Base-by-base conservation (phyloP, 2,329 filamentous ascomycete genomes). In the Beauveria sp. region DNA sequence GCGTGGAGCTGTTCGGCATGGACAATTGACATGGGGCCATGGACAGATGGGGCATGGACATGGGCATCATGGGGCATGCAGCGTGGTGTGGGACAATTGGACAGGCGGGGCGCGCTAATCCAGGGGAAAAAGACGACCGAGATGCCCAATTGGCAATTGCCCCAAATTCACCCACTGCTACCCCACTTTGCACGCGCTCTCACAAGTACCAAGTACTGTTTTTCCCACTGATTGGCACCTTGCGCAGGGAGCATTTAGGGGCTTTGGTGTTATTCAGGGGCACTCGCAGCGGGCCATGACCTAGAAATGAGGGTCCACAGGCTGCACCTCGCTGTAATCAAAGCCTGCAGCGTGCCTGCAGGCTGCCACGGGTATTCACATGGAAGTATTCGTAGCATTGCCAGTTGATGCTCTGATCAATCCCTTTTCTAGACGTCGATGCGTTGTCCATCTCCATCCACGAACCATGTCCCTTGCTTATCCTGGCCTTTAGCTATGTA, bases 51-150 rank as follows among this genome's bases (percentile, higher is more conserved):
- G 34, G 43, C 43, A 26, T 55, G 40, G 20, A 41, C 24, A 22
- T 41, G 24, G 37, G 18, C n/a, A 20, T 24, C 9, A 22, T 4
- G 7, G 12, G 34, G 12, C 34, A 37, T 37, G 12, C 34, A 37
- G 34, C 34, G 5, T 37, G 14, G 14, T 37, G 30, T 14, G 34
- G 34, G 34, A 37, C 34, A 37, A 37, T 37, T 37, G 28, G 22
- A 57, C 16, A 50, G 14, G 30, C 22, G 47, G 47, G 56, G 55
- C 37, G 34, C 56, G 40, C 56, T 52, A 59, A 52, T 59, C 56
- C 56, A 59, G 56, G 56, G 56, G 56, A 52, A 44, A 50, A 16
- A 40, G 44, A 30, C 20, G 43, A 34, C 41, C 26, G 16, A 55
- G 52, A 55, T 55, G 52, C 37, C 44, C 44, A 47, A 26, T 24